Conservation (phyloP, 306 rosid genomes). For the Prunus mume region DNA sequence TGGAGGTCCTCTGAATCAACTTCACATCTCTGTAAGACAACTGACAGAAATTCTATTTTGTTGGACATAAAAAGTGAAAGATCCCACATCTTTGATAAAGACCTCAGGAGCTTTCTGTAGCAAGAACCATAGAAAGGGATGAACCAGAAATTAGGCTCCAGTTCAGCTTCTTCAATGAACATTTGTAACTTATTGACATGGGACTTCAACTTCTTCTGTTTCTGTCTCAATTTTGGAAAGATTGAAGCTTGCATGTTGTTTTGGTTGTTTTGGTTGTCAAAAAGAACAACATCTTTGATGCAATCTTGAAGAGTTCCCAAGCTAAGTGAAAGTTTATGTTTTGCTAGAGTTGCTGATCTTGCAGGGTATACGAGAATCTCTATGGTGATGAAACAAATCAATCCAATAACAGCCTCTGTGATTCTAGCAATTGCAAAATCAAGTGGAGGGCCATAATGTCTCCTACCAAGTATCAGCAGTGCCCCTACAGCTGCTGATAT, state of each 20-base stretch:
- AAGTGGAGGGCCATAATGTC: conserved; percentile 47
- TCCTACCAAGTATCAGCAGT: conserved; percentile 67
- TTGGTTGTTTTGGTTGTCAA: neutral
- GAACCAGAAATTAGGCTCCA: conserved; percentile 84
- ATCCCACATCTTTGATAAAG: conserved; percentile 45
- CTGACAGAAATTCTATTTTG: conserved; percentile 40
- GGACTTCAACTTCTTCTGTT: conserved; percentile 37
- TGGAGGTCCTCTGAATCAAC: conserved; percentile 14
- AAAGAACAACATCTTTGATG: conserved; percentile 30
- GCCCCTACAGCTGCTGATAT: conserved; percentile 66
- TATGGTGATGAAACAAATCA: conserved; percentile 44
- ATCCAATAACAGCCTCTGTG: conserved; percentile 62
- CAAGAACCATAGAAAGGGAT: conserved; percentile 50
- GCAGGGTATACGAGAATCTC: conserved; percentile 49
- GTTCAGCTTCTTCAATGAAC: conserved; percentile 56
- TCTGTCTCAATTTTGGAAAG: conserved; percentile 27
- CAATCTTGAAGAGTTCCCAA: conserved; percentile 49
- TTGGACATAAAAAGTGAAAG: conserved; percentile 32
- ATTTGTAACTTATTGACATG: conserved; percentile 36
- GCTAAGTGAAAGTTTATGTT: conserved; percentile 48
- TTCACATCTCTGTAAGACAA: conserved; percentile 20
- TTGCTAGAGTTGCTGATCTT: conserved; percentile 69
- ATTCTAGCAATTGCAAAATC: conserved; percentile 67
- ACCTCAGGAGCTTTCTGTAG: conserved; percentile 47
- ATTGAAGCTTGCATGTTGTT: conserved; percentile 16